Base-by-base conservation (phyloP, 2,329 filamentous ascomycete genomes). In the Trichoderma oligosporum region DNA sequence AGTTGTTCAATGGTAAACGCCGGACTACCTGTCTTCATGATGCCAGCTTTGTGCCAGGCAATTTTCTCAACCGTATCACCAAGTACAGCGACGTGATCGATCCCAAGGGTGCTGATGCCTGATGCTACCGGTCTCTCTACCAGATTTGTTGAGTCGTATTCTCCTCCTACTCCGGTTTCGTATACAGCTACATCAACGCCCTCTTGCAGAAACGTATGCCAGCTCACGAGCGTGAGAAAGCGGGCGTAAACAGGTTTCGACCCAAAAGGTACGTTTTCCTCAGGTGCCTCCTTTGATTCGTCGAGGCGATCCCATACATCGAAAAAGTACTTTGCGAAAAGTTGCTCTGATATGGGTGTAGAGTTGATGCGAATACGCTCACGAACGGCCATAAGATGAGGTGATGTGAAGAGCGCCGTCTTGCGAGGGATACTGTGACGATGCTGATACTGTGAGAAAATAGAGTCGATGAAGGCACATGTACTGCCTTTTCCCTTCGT, bases 401-500 rank as follows among this genome's bases (percentile, higher is more conserved):
- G 86, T 24, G 84, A 87, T 29, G 82, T 89, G 73, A 86, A 87
- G 29, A 88, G 78, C 11, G 86, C 86, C 36, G 82, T 77, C 62
- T 76, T 81, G 53, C 61, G 67, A 25, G 76, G 77, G 1, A 64
- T 62, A 24, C 64, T 57, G 54, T 64, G 61, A 18, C 62, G 62
- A 44, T 65, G 65, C 16, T 75, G 76, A 64, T 83, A 80, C 52
- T 75, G 75, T 14, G 75, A 72, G 42, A 90, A 78, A 60, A 89
- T 83, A 7, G 82, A 82, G 60, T 83, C 78, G 57, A 83, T 76
- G 62, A 86, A 88, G 36, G 85, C 86, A 66, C 86, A 89, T 1
- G 85, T 88, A 65, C 82, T 86, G 25, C 87, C 87, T 71, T 90
- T 91, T 4, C 87, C 87, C 69, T 90, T 90, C n/a, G 86, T 90